Evolutionary conservation across 805 yeast genomes (phyloP), one percentile per base, ranked within the genome.

Genomic region (Sugiyamaella valdiviana): DNA sequence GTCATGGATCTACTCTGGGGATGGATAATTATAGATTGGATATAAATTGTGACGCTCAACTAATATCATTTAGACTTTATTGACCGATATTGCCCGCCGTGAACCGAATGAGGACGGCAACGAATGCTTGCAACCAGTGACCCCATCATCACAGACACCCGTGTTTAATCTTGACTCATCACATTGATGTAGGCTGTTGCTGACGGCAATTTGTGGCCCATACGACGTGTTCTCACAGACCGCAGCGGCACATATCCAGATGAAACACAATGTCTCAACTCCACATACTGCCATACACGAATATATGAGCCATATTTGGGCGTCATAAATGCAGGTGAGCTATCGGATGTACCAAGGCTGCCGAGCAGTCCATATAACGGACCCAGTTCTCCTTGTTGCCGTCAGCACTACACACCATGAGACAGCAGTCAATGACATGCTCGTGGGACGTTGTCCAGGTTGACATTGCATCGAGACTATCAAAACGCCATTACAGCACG

Each of bases 401-500:
- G n/a, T 12, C 39, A 15, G 17, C 16, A 39, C 16, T 20, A 19
- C 16, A 15, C 26, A 23, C 23, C 14, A 39, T 45, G 44, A 45
- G 24, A 32, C 21, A 16, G 7, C 44, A 24, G 19, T 4, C 39
- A 5, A 17, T 45, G 36, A 37, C 36, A 3, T 51, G 47, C 19
- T 35, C 46, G 4, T 12, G 48, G 20, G 49, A 48, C 3, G 21
- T 45, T 2, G 38, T 51, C 15, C 54, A 51, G 42, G 29, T 37
- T n/a, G 54, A 51, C 23, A 37, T 51, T 10, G 48, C 45, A 5
- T 35, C 47, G 9, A 26, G 53, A 12, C 23, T 39, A 5, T 17
- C 51, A 7, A 36, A 17, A 14, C 26, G 16, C 3, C 20, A 5
- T 16, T 20, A 23, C 21, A n/a, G 16, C 2, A 36, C 37, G 21